Conservation (phyloP, 495 filamentous ascomycete species). For the Penicillium cinerascens region DNA sequence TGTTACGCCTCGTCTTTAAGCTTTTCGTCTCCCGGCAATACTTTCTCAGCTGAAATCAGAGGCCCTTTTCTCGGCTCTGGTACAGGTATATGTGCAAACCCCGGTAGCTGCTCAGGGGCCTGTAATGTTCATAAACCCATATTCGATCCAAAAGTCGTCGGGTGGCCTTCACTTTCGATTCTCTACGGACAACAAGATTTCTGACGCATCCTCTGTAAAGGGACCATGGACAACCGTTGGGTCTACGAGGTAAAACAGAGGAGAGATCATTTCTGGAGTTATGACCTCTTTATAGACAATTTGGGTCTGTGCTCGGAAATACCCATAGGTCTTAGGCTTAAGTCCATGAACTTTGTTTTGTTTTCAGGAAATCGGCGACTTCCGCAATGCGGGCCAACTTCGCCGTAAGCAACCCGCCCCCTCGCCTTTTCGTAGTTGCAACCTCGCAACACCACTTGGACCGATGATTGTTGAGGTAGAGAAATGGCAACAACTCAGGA, state of each 20-base stretch:
- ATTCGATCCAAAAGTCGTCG: constrained; percentile 55
- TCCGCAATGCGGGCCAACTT: not conserved
- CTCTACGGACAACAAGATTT: constrained; percentile 63
- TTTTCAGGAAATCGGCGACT: not conserved
- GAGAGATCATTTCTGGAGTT: constrained; percentile 5
- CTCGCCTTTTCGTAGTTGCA: not conserved
- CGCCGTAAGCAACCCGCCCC: not conserved
- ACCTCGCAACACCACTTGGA: not conserved
- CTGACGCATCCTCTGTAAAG: constrained; percentile 54
- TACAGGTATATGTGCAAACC: constrained; percentile 49
- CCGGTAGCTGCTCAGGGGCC: constrained; percentile 54
- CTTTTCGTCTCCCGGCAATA: constrained; percentile 1
- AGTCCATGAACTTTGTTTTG: not conserved
- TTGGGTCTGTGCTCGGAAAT: not conserved
- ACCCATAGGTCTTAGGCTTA: not conserved
- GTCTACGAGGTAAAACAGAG: constrained; percentile 32
- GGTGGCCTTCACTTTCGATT: constrained; percentile 73
- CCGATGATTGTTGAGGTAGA: not conserved
- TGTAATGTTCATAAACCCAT: constrained; percentile 65
- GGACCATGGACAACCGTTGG: constrained; percentile 68
- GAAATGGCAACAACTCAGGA: not conserved
- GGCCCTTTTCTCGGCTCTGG: constrained; percentile 22
- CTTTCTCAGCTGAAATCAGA: not conserved
- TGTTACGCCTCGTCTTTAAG: not conserved
- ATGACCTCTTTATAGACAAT: not conserved